phyloP scores from a whole-genome alignment of 1,139 yeast genomes.

The Hansenula lynferdii region DNA sequence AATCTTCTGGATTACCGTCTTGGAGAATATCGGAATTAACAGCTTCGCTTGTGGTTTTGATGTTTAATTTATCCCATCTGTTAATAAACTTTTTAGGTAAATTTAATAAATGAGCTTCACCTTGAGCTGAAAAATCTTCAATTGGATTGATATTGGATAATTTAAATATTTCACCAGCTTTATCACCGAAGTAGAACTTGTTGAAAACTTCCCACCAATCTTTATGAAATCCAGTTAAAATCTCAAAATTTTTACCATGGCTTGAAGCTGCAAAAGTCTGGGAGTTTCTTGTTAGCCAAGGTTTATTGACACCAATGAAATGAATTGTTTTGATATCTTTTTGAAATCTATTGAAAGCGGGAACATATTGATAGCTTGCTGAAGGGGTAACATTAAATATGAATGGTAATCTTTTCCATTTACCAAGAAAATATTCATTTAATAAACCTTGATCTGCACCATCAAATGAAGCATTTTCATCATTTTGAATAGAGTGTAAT shows the following conservation, averaged over 20 bases:
- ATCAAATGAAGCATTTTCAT: conserved; percentile 58
- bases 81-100: conserved; percentile 7
- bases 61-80: conserved; percentile 11
- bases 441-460: conserved; percentile 95
- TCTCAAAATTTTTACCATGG: conserved; percentile 10
- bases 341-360: conserved; percentile 65
- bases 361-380: conserved; percentile 72
- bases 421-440: conserved; percentile 64
- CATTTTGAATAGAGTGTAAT: conserved; percentile 28
- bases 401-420: conserved; percentile 73
- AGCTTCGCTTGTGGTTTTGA: too few species aligned
- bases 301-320: conserved; percentile 77
- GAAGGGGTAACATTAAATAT: conserved; percentile 81
- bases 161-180: conserved; percentile 10
- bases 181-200: conserved; percentile 11
- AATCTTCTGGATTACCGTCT: too few species aligned
- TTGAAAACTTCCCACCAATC: conserved; percentile 19
- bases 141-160: conserved; percentile 11
- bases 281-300: conserved; percentile 48
- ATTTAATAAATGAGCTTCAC: conserved; percentile 4
- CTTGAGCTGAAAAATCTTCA: conserved; percentile 13
- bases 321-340: conserved; percentile 60
- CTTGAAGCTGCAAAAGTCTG: conserved; percentile 3
- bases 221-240: conserved; percentile 8
- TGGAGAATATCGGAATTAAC: too few species aligned